These are phyloP conservation scores for Chenopodium album DNA, from an alignment of 148 eudicot species.

Conservation along the genomic window DNA sequence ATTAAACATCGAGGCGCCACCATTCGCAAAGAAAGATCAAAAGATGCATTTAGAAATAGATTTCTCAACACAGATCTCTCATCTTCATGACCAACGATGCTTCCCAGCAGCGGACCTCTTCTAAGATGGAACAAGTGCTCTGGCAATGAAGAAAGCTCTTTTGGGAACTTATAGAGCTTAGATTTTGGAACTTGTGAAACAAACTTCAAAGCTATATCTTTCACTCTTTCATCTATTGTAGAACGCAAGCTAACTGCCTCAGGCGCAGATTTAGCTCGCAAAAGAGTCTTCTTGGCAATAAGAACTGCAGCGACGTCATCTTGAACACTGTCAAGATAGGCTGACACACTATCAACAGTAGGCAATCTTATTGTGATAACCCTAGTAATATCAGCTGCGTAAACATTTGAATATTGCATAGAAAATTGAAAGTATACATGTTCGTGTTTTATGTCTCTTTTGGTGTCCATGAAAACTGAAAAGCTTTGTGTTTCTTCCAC, in stretches of 20 bases:
- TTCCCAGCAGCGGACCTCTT: constrained; percentile 88
- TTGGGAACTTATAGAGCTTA: constrained; percentile 81
- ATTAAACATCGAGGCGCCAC: constrained; percentile 92
- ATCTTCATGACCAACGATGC: constrained; percentile 91
- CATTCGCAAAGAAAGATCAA: constrained; percentile 95
- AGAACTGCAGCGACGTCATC: constrained; percentile 91
- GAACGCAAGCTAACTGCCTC: constrained; percentile 69
- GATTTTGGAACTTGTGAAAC: constrained; percentile 91
- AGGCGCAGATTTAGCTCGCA: constrained; percentile 62
- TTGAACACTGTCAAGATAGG: constrained; percentile 89
- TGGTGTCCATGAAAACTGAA: constrained; percentile 70
- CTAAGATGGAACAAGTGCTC: constrained; percentile 91
- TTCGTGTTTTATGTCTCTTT: constrained; percentile 66
- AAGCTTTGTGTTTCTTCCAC: constrained; percentile 94
- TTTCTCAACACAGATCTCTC: constrained; percentile 87
- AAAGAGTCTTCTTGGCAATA: constrained; percentile 76
- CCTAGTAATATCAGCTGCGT: constrained; percentile 83
- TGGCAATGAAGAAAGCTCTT: constrained; percentile 78
- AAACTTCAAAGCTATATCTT: constrained; percentile 72
- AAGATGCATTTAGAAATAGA: constrained; percentile 86
- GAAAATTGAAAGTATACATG: constrained; percentile 77
- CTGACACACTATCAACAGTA: constrained; percentile 80
- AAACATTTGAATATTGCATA: constrained; percentile 69
- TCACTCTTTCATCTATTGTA: constrained; percentile 88
- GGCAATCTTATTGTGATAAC: constrained; percentile 84